Evolutionary conservation across 257 asterid species (phyloP), one percentile per base, ranked within the genome.

Genomic region (Leptodermis oblonga): DNA sequence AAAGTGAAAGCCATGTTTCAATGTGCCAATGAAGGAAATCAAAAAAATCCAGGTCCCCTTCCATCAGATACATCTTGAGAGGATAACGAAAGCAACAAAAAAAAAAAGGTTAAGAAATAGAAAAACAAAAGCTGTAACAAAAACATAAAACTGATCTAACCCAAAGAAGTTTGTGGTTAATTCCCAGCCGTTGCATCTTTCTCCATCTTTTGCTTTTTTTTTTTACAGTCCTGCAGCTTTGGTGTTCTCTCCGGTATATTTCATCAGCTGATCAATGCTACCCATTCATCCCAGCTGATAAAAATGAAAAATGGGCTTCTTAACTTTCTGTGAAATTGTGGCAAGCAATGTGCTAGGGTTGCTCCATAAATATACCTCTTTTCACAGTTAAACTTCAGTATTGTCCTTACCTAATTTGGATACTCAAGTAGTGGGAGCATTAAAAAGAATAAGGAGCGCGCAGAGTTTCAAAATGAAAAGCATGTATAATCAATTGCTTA

Each of bases 261-360:
- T 87, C 88, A 86, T 73, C 73, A 92, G 62, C 73, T 76, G 72
- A 67, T 81, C 80, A 45, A 72, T 67, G 65, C 73, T 80, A 86
- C 78, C 98, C 95, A 89, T 85, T 87, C 98, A 83, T 92, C 96
- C 93, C 93, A 92, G 67, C 98, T 90, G 84, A 79, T 42, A 67
- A 70, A 34, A 68, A 77, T 30, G 54, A 58, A 76, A 76, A 68
- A 13, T 20, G 46, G 58, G 61, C n/a, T n/a, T 51, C 69, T 56
- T 43, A 78, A 42, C 37, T 45, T 59, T 48, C 58, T 14, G 52
- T 52, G 53, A 5, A 58, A 68, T 31, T 46, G 59, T 41, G 69
- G 69, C 26, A 39, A 33, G 33, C 30, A 39, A 15, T 52, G 33
- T 18, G 39, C 45, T 25, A 34, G 5, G 17, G 9, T n/a, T 10